phyloP scores from a whole-genome alignment of 1,139 yeast species.

The Sugiyamaella xylanicola region DNA sequence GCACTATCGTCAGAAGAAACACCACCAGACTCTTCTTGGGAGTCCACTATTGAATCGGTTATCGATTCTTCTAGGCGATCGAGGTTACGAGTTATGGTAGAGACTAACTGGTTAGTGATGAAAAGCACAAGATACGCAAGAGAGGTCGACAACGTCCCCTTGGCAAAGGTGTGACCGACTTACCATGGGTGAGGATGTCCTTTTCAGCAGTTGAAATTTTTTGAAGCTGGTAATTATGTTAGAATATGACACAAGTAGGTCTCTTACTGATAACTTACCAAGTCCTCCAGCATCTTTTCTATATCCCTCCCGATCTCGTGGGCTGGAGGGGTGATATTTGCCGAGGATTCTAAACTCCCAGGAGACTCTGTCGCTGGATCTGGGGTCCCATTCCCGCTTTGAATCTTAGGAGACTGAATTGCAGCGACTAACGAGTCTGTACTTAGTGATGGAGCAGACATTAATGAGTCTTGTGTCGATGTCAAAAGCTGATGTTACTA shows the following conservation, averaged over 20 bases:
- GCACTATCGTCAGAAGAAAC: no score
- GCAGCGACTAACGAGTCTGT: neutral
- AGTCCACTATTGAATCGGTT: constrained; percentile 1
- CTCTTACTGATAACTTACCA: constrained; percentile 12
- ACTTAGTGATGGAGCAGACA: neutral
- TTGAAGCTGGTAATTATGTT: constrained; percentile 9
- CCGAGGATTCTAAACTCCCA: neutral
- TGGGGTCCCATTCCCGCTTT: neutral
- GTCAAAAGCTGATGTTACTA: no score
- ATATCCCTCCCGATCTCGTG: constrained; percentile 29
- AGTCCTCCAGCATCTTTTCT: constrained; percentile 23
- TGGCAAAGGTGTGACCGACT: constrained; percentile 1
- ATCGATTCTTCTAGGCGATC: constrained; percentile 23
- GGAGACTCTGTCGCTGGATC: neutral
- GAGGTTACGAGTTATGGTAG: constrained; percentile 17
- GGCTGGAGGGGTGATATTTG: constrained; percentile 13
- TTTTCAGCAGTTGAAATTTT: constrained; percentile 24
- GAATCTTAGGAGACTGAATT: neutral
- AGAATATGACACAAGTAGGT: neutral
- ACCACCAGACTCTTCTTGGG: neutral
- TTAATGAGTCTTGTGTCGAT: no score
- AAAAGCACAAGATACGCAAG: no score
- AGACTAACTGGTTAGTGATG: constrained; percentile 19
- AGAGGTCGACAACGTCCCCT: neutral
- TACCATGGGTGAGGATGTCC: constrained; percentile 26